phyloP scores from a whole-genome alignment of 225 moss, liverwort and hornwort species.

The Takakia lepidozioides region DNA sequence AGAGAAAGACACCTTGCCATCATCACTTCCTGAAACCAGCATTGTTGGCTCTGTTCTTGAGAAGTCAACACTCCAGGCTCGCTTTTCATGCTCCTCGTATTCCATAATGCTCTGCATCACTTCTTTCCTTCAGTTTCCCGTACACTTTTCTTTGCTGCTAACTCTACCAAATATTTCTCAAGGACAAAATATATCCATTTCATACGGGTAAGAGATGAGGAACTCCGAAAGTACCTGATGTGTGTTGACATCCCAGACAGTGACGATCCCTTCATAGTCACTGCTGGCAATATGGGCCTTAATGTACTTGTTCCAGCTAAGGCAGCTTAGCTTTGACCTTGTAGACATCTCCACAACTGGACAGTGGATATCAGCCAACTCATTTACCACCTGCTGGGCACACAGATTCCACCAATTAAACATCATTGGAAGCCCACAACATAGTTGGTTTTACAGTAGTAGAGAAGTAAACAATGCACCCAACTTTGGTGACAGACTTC shows the following conservation, averaged over 20 bases:
- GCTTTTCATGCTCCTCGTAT: constrained; percentile 98
- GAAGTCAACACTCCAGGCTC: constrained; percentile 99
- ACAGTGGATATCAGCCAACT: constrained; percentile 88
- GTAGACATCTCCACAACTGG: constrained; percentile 95
- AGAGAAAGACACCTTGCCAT: constrained; percentile 59
- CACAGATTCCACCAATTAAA: too few species aligned
- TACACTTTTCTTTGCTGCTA: too few species aligned
- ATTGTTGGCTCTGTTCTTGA: constrained; percentile 78
- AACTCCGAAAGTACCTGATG: constrained; percentile 50
- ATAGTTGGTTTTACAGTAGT: too few species aligned
- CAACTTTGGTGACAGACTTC: too few species aligned
- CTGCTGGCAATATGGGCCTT: constrained; percentile 97
- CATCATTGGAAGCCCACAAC: too few species aligned
- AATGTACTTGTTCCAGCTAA: constrained; percentile 97
- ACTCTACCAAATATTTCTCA: too few species aligned
- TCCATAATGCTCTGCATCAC: constrained; percentile 73
- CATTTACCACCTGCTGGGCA: constrained; percentile 93
- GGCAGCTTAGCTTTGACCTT: constrained; percentile 85
- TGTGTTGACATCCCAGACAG: constrained; percentile 94
- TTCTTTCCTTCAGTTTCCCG: constrained; percentile 1
- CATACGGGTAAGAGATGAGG: too few species aligned
- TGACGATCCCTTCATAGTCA: constrained; percentile 98
- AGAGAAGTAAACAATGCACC: too few species aligned
- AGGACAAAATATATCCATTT: too few species aligned
- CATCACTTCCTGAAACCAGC: constrained; percentile 97